phyloP scores from a whole-genome alignment of 371 early-diverging fungal species.

The Mucor saturninus region DNA sequence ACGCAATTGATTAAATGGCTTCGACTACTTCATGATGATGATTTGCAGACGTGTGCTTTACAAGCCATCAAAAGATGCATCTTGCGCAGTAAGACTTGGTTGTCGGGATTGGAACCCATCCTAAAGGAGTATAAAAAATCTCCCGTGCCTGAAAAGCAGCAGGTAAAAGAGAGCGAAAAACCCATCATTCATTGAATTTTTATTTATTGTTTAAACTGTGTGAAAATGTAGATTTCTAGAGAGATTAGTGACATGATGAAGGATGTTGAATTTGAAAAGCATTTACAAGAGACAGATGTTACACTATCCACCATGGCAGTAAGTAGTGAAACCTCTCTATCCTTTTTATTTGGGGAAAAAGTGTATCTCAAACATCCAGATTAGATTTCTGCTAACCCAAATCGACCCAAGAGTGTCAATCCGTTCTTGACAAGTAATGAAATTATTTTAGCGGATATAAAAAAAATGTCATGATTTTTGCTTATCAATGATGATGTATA shows the following conservation, averaged over 20 bases:
- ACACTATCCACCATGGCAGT: constrained; percentile 9
- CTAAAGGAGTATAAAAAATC: constrained; percentile 25
- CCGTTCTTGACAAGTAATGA: not conserved
- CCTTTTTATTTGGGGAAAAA: too few relatives aligned
- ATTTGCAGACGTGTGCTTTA: constrained; percentile 35
- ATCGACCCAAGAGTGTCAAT: constrained; percentile 21
- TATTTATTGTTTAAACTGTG: too few relatives aligned
- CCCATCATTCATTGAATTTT: too few relatives aligned
- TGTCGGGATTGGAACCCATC: constrained; percentile 29
- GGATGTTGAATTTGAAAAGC: constrained; percentile 28
- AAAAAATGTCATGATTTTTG: not conserved
- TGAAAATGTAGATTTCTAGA: constrained; percentile 24
- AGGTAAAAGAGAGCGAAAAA: constrained; percentile 14
- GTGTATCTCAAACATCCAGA: too few relatives aligned
- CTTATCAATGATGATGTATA: not conserved
- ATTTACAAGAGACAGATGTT: constrained; percentile 10
- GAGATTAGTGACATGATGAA: constrained; percentile 31
- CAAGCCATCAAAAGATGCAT: constrained; percentile 38
- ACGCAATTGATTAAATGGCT: constrained; percentile 40
- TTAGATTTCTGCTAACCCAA: constrained; percentile 37
- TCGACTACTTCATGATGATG: constrained; percentile 33
- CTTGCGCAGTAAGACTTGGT: constrained; percentile 32
- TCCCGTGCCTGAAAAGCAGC: constrained; percentile 36
- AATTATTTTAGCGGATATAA: not conserved
- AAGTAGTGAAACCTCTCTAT: not conserved